Evolutionary conservation across 768 basidiomycete species (phyloP).

Genomic region (Hericium coralloides): DNA sequence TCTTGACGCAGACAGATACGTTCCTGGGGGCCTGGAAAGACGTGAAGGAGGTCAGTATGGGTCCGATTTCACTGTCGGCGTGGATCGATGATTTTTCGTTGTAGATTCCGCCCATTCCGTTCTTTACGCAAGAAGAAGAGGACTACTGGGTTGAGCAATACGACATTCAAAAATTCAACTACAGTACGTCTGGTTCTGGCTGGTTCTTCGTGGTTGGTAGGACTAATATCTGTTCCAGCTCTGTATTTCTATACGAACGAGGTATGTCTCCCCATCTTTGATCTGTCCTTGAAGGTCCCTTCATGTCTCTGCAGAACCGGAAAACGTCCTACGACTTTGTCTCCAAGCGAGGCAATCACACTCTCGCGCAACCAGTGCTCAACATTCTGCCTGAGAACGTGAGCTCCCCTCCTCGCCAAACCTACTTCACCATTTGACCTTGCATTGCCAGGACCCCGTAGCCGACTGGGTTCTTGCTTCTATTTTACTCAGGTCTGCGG

Average conservation of each 20-base stretch:
- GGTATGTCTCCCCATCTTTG: constrained; percentile 25
- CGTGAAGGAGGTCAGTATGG: constrained; percentile 7
- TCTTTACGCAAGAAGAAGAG: constrained; percentile 53
- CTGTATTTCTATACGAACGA: constrained; percentile 56
- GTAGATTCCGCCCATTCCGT: constrained; percentile 54
- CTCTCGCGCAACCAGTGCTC: constrained; percentile 33
- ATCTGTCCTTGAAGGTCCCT: not conserved
- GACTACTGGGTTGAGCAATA: constrained; percentile 65
- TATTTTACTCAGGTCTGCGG: constrained; percentile 17
- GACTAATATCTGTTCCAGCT: constrained; percentile 27
- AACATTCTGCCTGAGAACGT: constrained; percentile 33
- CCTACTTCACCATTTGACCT: too few relatives aligned
- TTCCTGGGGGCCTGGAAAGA: constrained; percentile 47
- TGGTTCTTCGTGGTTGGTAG: not conserved
- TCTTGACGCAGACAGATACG: constrained; percentile 39
- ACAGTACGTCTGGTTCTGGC: constrained; percentile 37
- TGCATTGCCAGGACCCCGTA: constrained; percentile 30
- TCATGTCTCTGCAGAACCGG: constrained; percentile 27
- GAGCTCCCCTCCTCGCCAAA: constrained; percentile 2
- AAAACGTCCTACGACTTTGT: constrained; percentile 28
- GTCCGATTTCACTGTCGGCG: not conserved
- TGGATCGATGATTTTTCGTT: not conserved
- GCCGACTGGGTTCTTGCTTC: constrained; percentile 32
- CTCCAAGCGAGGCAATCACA: constrained; percentile 32
- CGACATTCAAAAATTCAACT: constrained; percentile 43